Percentiles rank a stretch among this genome's conserved stretches.
Evolutionary conservation across 768 basidiomycete species (phyloP).

Genomic region (Pulveroboletus ravenelii): DNA sequence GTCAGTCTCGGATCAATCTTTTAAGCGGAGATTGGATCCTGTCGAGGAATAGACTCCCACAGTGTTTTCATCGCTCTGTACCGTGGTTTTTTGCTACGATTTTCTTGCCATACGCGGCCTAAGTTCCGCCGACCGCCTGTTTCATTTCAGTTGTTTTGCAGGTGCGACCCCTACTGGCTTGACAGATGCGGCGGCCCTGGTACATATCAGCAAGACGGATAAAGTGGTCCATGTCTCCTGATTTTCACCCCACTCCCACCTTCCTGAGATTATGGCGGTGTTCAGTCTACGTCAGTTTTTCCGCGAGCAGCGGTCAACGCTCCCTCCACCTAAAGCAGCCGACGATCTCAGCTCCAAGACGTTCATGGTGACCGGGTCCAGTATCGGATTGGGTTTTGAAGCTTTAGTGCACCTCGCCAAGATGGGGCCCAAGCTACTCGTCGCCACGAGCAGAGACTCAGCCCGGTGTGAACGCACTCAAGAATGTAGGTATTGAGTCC

Average conservation of each 20-base stretch:
- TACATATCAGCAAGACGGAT: no score
- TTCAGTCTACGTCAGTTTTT: slow-evolving; percentile 5
- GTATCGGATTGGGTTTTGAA: slow-evolving; percentile 33
- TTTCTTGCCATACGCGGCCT: no score
- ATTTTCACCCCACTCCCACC: background rate
- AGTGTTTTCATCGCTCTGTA: no score
- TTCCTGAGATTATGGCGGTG: background rate
- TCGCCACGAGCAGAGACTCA: slow-evolving; percentile 32
- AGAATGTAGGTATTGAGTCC: slow-evolving; percentile 7
- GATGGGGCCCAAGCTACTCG: slow-evolving; percentile 28
- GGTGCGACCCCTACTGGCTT: no score
- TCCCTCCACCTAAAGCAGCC: slow-evolving; percentile 2
- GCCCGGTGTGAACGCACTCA: slow-evolving; percentile 18
- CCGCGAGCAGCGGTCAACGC: slow-evolving; percentile 18
- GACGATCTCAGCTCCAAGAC: slow-evolving; percentile 41
- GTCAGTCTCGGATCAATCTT: no score
- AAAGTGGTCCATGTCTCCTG: background rate
- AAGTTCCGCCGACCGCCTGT: no score
- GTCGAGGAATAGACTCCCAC: no score
- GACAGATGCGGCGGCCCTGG: no score
- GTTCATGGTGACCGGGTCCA: slow-evolving; percentile 45
- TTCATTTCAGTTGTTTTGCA: no score
- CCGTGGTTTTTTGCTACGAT: no score
- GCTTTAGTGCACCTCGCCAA: slow-evolving; percentile 28
- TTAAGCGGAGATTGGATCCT: no score